A percentile compares a stretch with the other conserved stretches of the same genome.
phyloP scores from a whole-genome alignment of 2,329 filamentous ascomycete species.

The Xylariaceae sp. region DNA sequence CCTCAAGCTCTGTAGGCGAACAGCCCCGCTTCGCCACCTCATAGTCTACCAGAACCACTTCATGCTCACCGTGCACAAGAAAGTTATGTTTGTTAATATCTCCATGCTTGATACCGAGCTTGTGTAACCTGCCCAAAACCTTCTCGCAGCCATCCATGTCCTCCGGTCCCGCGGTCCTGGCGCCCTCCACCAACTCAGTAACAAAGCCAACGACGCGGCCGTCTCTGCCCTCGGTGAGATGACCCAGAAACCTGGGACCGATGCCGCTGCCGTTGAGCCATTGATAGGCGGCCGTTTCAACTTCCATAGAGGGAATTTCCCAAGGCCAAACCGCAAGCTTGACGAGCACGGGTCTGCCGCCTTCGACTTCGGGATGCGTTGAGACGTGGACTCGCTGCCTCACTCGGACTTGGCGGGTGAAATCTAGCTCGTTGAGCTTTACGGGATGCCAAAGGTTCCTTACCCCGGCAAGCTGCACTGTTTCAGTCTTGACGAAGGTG shows the following conservation, averaged over 20 bases:
- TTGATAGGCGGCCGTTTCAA: conserved; percentile 7
- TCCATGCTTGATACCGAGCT: conserved; percentile 8
- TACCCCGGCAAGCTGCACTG: too few species aligned
- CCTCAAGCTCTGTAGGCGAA: too few species aligned
- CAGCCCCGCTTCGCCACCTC: too few species aligned
- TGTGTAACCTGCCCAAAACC: conserved; percentile 1
- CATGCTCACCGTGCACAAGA: conserved; percentile 9
- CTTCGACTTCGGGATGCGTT: background rate
- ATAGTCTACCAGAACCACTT: conserved; percentile 8
- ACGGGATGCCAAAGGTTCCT: too few species aligned
- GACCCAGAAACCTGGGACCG: conserved; percentile 11
- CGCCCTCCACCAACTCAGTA: conserved; percentile 1
- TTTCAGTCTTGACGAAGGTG: too few species aligned
- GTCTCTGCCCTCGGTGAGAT: conserved; percentile 10
- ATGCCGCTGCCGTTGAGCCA: background rate
- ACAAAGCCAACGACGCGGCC: conserved; percentile 9
- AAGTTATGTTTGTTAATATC: conserved; percentile 18
- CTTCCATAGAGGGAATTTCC: conserved; percentile 5
- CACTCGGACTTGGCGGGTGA: conserved; percentile 2
- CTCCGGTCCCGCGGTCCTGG: background rate
- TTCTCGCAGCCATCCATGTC: background rate
- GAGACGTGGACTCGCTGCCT: conserved; percentile 2
- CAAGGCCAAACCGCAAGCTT: conserved; percentile 9
- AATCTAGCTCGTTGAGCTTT: background rate
- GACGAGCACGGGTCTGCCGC: background rate